A percentile compares a stretch with the other conserved stretches of the same genome.
Evolutionary conservation across 306 rosid genomes (phyloP).

Genomic region (Pyrus betulifolia): DNA sequence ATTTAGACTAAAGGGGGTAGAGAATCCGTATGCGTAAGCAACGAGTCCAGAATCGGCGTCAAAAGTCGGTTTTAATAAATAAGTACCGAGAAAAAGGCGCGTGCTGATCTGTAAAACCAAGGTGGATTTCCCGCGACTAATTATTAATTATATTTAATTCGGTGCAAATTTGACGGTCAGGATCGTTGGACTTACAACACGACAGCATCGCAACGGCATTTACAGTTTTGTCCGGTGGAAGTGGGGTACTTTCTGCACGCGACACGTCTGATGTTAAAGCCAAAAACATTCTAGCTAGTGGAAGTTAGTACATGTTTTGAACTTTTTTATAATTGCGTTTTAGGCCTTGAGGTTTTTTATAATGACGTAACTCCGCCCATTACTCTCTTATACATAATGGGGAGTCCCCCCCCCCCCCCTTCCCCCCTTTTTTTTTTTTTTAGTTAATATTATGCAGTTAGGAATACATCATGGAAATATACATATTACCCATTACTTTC

Average conservation of each 20-base stretch:
- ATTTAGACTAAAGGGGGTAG: no score
- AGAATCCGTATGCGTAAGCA: not conserved
- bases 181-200: not conserved
- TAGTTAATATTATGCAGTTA: no score
- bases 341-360: not conserved
- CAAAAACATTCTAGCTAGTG: constrained; percentile 13
- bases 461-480: no score
- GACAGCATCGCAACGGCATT: not conserved
- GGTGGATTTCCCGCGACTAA: not conserved
- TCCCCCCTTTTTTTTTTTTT: not conserved
- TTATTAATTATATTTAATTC: not conserved
- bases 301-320: not conserved
- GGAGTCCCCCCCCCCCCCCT: not conserved
- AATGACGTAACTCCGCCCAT: not conserved
- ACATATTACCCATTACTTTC: no score
- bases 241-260: not conserved
- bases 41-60: not conserved
- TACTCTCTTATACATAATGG: not conserved
- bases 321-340: not conserved
- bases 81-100: not conserved
- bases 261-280: constrained; percentile 9
- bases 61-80: not conserved
- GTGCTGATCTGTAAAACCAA: not conserved
- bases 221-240: not conserved
- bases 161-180: not conserved